A percentile compares a stretch with the other conserved stretches of the same genome.
phyloP scores from a whole-genome alignment of 345 rosid species.

The Aquilaria malaccensis region DNA sequence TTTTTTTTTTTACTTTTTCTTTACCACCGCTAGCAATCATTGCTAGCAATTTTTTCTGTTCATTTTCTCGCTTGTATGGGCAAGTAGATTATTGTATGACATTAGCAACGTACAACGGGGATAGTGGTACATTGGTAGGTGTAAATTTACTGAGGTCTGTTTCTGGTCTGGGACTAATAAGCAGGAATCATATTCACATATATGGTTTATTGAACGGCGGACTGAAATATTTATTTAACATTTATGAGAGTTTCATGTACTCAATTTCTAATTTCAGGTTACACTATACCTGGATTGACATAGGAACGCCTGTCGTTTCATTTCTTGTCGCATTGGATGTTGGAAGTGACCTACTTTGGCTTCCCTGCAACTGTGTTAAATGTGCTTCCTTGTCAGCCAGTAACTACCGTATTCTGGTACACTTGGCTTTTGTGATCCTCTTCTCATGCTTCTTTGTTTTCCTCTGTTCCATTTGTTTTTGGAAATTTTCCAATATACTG shows the following conservation, averaged over 20 bases:
- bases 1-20: no score
- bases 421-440: constrained; percentile 11
- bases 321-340: constrained; percentile 84
- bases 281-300: constrained; percentile 76
- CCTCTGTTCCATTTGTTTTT: no score
- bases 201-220: background rate
- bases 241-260: background rate
- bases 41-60: no score
- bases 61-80: no score
- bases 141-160: no score
- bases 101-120: no score
- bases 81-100: no score
- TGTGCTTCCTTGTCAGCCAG: constrained; percentile 70
- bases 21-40: no score
- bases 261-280: constrained; percentile 36
- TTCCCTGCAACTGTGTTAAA: constrained; percentile 80
- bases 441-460: background rate
- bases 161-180: background rate
- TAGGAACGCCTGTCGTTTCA: constrained; percentile 71
- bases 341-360: constrained; percentile 83
- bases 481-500: no score
- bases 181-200: background rate
- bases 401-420: constrained; percentile 60
- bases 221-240: background rate
- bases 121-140: no score